These are phyloP conservation scores for Eucalyptus brandiana DNA, from an alignment of 345 rosid genomes.

Conservation along the genomic window DNA sequence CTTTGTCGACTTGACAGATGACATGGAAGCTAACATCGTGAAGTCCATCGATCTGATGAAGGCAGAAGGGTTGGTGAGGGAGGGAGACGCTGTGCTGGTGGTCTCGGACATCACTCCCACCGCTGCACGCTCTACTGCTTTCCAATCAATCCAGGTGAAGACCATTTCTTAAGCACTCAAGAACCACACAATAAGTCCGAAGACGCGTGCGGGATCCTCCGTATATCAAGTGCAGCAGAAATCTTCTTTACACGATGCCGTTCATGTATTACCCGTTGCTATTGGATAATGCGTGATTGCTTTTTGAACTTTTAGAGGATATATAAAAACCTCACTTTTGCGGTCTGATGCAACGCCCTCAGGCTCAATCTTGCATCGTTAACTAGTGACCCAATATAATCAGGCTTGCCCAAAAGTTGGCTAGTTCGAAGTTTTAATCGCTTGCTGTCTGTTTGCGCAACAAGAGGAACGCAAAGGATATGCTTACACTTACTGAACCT, in stretches of 20 bases:
- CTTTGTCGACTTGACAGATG: constrained; percentile 24
- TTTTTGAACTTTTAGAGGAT: not conserved
- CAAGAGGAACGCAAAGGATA: not conserved
- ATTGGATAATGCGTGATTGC: not conserved
- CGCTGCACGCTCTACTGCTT: constrained; percentile 10
- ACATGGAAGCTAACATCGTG: constrained; percentile 42
- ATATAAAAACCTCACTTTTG: not conserved
- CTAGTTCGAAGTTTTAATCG: not conserved
- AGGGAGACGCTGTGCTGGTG: constrained; percentile 33
- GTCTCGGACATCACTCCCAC: constrained; percentile 45
- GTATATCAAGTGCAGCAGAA: not conserved
- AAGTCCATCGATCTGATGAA: constrained; percentile 30
- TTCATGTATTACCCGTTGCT: not conserved
- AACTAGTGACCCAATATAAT: not conserved
- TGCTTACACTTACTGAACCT: not conserved
- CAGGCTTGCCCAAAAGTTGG: not conserved
- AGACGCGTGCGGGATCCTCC: not conserved
- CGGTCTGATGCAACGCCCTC: not conserved
- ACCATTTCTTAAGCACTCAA: constrained; percentile 9
- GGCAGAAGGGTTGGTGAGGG: constrained; percentile 32
- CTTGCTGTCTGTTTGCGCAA: not conserved
- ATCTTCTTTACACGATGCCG: not conserved
- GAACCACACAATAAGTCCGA: not conserved
- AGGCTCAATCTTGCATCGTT: not conserved
- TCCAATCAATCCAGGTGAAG: constrained; percentile 53